These are phyloP conservation scores for Tetratostichococcus sp. DNA, from an alignment of 139 green algal genomes.

Conservation along the genomic window DNA sequence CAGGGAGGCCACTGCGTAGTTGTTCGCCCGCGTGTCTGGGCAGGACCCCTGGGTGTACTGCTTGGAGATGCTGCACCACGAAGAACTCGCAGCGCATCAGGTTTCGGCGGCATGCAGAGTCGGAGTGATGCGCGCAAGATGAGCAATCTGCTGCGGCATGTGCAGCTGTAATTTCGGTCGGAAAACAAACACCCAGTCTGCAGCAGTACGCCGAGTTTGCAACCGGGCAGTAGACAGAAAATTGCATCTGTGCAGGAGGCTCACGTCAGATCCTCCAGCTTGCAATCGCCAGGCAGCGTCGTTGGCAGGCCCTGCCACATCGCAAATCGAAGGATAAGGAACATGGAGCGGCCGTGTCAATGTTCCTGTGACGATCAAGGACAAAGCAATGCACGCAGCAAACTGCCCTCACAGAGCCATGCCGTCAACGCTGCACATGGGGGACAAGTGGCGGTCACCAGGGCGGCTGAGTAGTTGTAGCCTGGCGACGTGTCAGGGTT, in stretches of 20 bases:
- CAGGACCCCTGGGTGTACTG: neutral
- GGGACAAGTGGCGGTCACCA: neutral
- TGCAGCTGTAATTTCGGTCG: neutral
- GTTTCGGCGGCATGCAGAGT: neutral
- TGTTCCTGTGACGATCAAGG: neutral
- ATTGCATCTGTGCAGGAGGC: too few species aligned
- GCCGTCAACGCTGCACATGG: too few species aligned
- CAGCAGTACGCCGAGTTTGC: neutral
- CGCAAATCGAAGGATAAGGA: neutral
- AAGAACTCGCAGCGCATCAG: neutral
- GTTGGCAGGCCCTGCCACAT: neutral
- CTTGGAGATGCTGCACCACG: neutral
- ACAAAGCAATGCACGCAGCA: too few species aligned
- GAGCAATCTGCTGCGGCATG: neutral
- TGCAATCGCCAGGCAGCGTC: neutral
- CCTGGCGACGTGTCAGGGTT: neutral
- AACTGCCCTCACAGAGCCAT: too few species aligned
- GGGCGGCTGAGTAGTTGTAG: neutral
- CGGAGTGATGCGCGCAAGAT: too few species aligned
- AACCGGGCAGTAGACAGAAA: too few species aligned
- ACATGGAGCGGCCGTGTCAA: neutral
- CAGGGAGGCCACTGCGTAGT: neutral
- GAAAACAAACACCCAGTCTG: neutral
- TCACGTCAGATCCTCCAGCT: neutral
- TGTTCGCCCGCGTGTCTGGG: neutral